Evolutionary conservation across 2,329 filamentous ascomycete species (phyloP).

Genomic region (Talaromyces sp.): DNA sequence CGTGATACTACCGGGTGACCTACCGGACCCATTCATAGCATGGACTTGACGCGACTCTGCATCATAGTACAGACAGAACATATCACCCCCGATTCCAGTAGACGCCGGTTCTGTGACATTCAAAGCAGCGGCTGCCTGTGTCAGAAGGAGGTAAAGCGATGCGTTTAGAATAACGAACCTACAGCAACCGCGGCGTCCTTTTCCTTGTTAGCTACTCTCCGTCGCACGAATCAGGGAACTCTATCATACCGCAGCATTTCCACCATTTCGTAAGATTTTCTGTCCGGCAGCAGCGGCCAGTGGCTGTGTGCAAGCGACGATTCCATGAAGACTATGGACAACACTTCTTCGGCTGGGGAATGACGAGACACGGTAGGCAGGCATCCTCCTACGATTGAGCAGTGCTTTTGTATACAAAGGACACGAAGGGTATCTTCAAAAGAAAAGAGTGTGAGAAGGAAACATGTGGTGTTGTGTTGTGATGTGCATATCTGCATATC

Average conservation of each 20-base stretch:
- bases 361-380: neutral
- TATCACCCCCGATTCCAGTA: constrained; percentile 93
- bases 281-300: constrained; percentile 85
- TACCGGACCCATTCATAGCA: constrained; percentile 87
- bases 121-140: constrained; percentile 67
- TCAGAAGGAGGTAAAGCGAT: neutral
- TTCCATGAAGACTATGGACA: constrained; percentile 86
- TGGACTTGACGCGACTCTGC: constrained; percentile 74
- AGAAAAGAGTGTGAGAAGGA: neutral
- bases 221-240: neutral
- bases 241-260: constrained; percentile 78
- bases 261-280: constrained; percentile 75
- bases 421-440: constrained; percentile 21
- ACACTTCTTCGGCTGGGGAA: constrained; percentile 74
- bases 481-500: neutral
- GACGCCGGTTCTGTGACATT: constrained; percentile 91
- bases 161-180: constrained; percentile 40
- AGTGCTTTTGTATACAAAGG: neutral
- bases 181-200: constrained; percentile 92
- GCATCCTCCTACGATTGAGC: neutral
- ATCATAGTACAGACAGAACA: constrained; percentile 92
- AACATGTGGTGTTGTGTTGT: neutral
- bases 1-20: constrained; percentile 64
- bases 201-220: neutral
- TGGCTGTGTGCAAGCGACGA: constrained; percentile 85